Conservation (phyloP, 1,284 basidiomycete genomes). For the Sporisorium exsertum region DNA sequence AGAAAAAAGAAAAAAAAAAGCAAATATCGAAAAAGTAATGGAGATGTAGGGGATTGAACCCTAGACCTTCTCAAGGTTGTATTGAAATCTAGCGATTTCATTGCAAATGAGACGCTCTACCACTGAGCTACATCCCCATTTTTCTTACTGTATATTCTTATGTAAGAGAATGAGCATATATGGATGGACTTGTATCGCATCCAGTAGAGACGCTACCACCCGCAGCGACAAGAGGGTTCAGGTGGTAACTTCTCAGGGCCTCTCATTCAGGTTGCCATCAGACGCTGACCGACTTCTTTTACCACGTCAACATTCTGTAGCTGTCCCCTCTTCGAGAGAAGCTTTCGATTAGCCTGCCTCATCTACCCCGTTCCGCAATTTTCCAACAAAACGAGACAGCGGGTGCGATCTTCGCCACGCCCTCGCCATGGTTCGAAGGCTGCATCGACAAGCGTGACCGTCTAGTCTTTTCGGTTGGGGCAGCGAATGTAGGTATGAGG, state of each 20-base stretch:
- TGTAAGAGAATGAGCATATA: too few species aligned
- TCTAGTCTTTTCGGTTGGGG: neutral
- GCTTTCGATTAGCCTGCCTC: too few species aligned
- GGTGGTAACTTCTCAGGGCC: too few species aligned
- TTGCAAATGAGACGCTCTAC: conserved; percentile 52
- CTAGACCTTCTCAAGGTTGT: conserved; percentile 43
- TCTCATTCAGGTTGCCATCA: too few species aligned
- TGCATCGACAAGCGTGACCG: neutral
- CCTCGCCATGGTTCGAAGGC: neutral
- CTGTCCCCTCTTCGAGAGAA: too few species aligned
- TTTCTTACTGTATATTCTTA: neutral
- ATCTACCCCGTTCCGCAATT: too few species aligned
- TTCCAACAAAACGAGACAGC: too few species aligned
- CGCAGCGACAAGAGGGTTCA: too few species aligned
- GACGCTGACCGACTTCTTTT: too few species aligned
- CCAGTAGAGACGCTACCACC: too few species aligned
- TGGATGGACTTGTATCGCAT: too few species aligned
- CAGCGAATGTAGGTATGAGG: neutral
- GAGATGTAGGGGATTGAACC: conserved; percentile 51
- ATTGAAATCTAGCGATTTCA: neutral
- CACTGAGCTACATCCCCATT: conserved; percentile 37
- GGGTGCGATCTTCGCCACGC: neutral
- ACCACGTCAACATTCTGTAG: too few species aligned
- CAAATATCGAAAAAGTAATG: conserved; percentile 23
- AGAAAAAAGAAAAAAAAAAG: conserved; percentile 3